Base-by-base conservation (phyloP, 2,329 filamentous ascomycete genomes). In the Stemphylium lycopersici region DNA sequence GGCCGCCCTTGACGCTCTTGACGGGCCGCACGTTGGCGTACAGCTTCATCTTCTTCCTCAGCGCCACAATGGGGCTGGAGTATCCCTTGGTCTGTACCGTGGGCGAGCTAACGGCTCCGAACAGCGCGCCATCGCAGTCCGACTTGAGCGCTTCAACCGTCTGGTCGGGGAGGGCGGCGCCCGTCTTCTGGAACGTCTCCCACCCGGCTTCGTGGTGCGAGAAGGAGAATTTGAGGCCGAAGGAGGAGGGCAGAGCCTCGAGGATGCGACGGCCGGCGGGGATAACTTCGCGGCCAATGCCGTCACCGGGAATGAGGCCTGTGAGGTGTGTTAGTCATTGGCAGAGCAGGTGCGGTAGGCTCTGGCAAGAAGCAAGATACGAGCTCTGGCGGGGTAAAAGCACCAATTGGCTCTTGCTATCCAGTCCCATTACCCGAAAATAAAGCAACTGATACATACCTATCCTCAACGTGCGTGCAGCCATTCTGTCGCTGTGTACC, bases 1-100 rank as follows among this genome's bases (percentile, higher is more conserved):
- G 75, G 49, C 85, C 84, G 31, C 86, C 89, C 59, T 81, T 72
- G 60, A 91, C 86, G 40, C 89, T 90, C 82, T 97, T 97, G 76
- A 98, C 95, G 48, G 93, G 93, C 33, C 95, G 90, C 45, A 99
- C 93, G 76, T 99, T 99, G 80, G 95, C 95, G 79, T 96, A 99
- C 53, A 99, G 87, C 76, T 95, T 88, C 66, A 99, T 87, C 71
- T 87, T 87, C 83, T 98, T 99, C 81, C 95, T 91, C 64, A 99
- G 88, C 42, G 93, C 95, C 60, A 99, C 95, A 70, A 97, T 97
- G 62, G 95, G 95, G 34, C 90, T 96, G 50, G 92, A 96, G 84
- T 99, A 99, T 74, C 95, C 95, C 77, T 91, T 89, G 63, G 96
- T 93, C 67, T 92, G 88, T 56, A 86, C 91, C 45, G 90, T 90